Percentiles rank a stretch among this genome's conserved stretches.
phyloP scores from a whole-genome alignment of 345 rosid species.

The Rhodamnia rubescens region DNA sequence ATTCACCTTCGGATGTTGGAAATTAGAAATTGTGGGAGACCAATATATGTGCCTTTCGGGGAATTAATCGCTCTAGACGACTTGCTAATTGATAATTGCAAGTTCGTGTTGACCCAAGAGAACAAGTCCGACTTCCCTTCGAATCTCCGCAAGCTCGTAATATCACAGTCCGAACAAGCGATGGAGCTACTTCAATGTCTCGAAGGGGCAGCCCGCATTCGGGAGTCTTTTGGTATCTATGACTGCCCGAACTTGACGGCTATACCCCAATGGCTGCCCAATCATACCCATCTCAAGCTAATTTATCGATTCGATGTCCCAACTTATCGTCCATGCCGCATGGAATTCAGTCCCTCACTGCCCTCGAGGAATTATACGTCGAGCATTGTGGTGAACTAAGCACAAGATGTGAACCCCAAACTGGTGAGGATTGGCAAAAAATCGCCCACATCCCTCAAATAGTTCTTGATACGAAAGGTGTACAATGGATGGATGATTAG shows the following conservation, averaged over 20 bases:
- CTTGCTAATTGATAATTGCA: rapidly evolving
- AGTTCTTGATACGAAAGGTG: rapidly evolving
- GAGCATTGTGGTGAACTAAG: background rate
- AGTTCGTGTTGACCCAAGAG: background rate
- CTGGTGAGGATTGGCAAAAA: background rate
- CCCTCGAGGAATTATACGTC: background rate
- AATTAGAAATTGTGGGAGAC: rapidly evolving
- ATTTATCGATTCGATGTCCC: rapidly evolving
- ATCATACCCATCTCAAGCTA: background rate
- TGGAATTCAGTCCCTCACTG: background rate
- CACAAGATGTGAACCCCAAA: background rate
- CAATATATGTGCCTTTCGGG: background rate
- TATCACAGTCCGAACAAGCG: background rate
- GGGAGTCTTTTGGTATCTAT: rapidly evolving
- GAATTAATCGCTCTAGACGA: background rate
- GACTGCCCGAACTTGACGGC: background rate
- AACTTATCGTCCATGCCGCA: background rate
- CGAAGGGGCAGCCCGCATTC: background rate
- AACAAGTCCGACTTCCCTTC: background rate
- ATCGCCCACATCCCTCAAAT: background rate
- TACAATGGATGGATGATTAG: background rate
- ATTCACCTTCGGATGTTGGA: rapidly evolving
- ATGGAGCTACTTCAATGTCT: background rate
- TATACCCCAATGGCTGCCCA: background rate
- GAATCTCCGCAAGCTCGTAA: rapidly evolving